These are phyloP conservation scores for Alternaria incomplexa DNA, from an alignment of 2,329 filamentous ascomycete species.

Conservation along the genomic window DNA sequence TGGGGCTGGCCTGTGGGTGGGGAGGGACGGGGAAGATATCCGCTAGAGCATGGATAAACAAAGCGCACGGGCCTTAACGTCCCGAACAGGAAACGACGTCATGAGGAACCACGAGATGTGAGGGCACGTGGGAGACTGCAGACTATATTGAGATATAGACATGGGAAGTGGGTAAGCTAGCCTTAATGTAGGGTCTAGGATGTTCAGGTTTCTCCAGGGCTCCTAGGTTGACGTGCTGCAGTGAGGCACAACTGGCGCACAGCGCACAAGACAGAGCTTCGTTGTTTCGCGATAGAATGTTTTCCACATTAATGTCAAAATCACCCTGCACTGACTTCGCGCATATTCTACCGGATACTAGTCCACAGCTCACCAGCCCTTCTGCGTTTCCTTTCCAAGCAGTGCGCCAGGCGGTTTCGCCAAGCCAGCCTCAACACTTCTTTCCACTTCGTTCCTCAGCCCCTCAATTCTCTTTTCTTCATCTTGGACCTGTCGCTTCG, in stretches of 20 bases:
- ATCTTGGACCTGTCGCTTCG: conserved; percentile 30
- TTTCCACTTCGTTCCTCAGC: conserved; percentile 48
- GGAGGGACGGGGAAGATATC: conserved; percentile 19
- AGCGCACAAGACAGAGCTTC: neutral
- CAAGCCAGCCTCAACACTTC: conserved; percentile 50
- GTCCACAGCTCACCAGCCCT: conserved; percentile 22
- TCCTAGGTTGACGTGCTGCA: neutral
- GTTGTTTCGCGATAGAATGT: neutral
- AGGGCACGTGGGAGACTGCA: neutral
- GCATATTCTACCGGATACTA: neutral
- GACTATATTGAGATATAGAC: neutral
- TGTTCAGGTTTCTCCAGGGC: neutral
- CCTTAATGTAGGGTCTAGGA: neutral
- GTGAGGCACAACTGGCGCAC: neutral
- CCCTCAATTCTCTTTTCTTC: conserved; percentile 23
- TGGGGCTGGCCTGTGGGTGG: conserved; percentile 34
- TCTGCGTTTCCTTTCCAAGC: conserved; percentile 43
- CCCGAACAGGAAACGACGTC: conserved; percentile 15
- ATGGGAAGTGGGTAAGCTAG: neutral
- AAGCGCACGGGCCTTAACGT: conserved; percentile 18
- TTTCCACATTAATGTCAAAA: neutral
- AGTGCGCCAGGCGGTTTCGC: conserved; percentile 49
- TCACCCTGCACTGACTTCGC: neutral
- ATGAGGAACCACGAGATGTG: conserved; percentile 4
- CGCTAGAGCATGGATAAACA: conserved; percentile 26